Base-by-base conservation (phyloP, 2,329 filamentous ascomycete genomes). In the Scedosporium boydii region DNA sequence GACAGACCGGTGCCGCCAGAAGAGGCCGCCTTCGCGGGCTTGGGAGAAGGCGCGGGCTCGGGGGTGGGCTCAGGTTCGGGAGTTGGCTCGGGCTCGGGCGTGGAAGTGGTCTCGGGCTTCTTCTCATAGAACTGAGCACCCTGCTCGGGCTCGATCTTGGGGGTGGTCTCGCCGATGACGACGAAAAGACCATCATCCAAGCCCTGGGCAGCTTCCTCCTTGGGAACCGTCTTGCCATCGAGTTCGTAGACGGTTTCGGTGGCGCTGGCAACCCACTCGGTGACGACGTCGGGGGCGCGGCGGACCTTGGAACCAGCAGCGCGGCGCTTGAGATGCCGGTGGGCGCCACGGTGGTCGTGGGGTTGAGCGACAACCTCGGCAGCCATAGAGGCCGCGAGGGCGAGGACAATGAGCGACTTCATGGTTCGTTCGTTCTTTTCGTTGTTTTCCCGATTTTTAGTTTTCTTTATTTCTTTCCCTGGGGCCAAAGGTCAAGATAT, bases 181-280 rank as follows among this genome's bases (percentile, higher is more conserved):
- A 88, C 79, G 77, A 86, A 95, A 57, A 84, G 82, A 60, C 91
- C 89, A 65, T 87, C 82, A 63, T 82, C 76, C 68, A 98, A 81
- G 66, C 91, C 91, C 62, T 83, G 72, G 76, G 88, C 82, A 61
- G 91, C 91, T 64, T 91, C 82, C 0, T 82, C 75, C 64, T 82
- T 75, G 61, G 79, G 78, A 67, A 96, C 81, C 41, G 77, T 66
- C 70, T 86, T 68, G 64, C 87, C 88, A 64, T 88, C 84, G 61
- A 93, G 78, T 71, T 88, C 81, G 76, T 93, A 97, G 63, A 88
- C 82, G 62, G 87, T 84, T 67, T 87, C 82, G 60, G 85, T 87
- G 38, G 87, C 81, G 51, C 81, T 84, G 48, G 82, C 77, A 59
- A 87, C 81, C 62, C 82, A 80, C 61, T 84, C 82, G 63, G 76